Percentiles rank a stretch among this genome's conserved stretches.
These are phyloP conservation scores for Globisporangium paroecandrum DNA, from an alignment of 352 stramenopile species.

Conservation along the genomic window DNA sequence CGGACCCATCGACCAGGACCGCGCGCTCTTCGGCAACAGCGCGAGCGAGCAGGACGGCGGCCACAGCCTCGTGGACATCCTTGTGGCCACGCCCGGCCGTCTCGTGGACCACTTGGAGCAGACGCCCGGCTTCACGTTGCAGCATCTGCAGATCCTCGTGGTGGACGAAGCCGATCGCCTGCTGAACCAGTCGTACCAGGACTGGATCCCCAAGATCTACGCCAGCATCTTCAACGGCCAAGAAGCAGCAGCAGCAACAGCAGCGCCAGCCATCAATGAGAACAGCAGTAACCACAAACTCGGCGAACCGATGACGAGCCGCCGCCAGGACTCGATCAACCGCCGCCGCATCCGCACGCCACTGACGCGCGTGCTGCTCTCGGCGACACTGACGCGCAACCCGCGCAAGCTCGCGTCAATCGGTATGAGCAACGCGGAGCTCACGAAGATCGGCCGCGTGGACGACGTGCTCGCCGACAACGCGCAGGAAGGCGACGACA, in stretches of 20 bases:
- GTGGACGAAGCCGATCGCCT: slow-evolving; percentile 97
- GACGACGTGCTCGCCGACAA: slow-evolving; percentile 67
- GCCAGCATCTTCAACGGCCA: slow-evolving; percentile 74
- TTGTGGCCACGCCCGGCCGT: slow-evolving; percentile 96
- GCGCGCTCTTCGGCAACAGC: slow-evolving; percentile 26
- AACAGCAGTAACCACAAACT: background rate
- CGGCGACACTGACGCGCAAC: slow-evolving; percentile 97
- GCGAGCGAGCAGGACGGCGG: slow-evolving; percentile 35
- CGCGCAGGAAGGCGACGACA: slow-evolving; percentile 41
- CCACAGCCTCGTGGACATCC: slow-evolving; percentile 91
- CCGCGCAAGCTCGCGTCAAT: slow-evolving; percentile 94
- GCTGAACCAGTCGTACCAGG: slow-evolving; percentile 96
- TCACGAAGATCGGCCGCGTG: slow-evolving; percentile 85
- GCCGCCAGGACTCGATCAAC: slow-evolving; percentile 77
- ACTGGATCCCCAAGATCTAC: slow-evolving; percentile 94
- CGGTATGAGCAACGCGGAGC: slow-evolving; percentile 92
- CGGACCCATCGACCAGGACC: slow-evolving; percentile 35
- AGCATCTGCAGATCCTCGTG: slow-evolving; percentile 96
- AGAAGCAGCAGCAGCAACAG: slow-evolving; percentile 32
- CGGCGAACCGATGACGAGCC: slow-evolving; percentile 46
- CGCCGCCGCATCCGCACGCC: slow-evolving; percentile 72
- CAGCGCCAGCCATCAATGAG: slow-evolving; percentile 11
- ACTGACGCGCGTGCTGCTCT: slow-evolving; percentile 95
- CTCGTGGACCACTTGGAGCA: slow-evolving; percentile 96
- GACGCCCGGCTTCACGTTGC: slow-evolving; percentile 96